Percentiles rank a stretch among this genome's conserved stretches.
phyloP scores from a whole-genome alignment of 2,329 filamentous ascomycete genomes.

The Zymoseptoria ardabiliae region DNA sequence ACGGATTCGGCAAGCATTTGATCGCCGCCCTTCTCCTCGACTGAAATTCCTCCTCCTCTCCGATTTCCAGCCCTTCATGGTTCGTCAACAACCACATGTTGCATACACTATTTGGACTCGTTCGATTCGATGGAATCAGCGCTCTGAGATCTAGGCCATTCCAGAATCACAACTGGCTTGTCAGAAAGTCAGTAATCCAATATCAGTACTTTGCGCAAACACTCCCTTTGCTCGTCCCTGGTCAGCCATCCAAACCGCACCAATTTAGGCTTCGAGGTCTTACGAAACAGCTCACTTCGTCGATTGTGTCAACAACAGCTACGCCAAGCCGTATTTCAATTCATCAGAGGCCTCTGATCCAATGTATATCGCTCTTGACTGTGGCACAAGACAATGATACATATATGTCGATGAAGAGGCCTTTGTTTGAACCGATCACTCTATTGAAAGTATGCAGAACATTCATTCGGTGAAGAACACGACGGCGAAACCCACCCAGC shows the following conservation, averaged over 20 bases:
- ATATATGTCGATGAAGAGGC: not conserved
- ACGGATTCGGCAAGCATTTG: not conserved
- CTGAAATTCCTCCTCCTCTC: not conserved
- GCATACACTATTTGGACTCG: constrained; percentile 17
- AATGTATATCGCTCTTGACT: not conserved
- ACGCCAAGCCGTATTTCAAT: not conserved
- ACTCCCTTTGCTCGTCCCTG: not conserved
- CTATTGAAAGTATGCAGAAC: not conserved
- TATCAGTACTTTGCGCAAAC: not conserved
- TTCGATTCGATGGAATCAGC: constrained; percentile 10
- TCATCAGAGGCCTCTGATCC: not conserved
- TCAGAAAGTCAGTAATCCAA: not conserved
- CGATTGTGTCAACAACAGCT: not conserved
- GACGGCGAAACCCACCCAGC: constrained; percentile 89
- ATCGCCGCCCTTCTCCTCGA: not conserved
- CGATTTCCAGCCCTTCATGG: not conserved
- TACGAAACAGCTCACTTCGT: not conserved
- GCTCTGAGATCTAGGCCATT: not conserved
- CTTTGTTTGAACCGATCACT: not conserved
- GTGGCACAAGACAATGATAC: not conserved
- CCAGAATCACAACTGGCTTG: not conserved
- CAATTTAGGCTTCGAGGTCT: not conserved
- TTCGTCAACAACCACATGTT: constrained; percentile 1
- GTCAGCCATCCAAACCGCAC: not conserved
- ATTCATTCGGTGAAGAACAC: constrained; percentile 61